Conservation (phyloP, 768 basidiomycete genomes). For the Leccinum fibrillosum region DNA sequence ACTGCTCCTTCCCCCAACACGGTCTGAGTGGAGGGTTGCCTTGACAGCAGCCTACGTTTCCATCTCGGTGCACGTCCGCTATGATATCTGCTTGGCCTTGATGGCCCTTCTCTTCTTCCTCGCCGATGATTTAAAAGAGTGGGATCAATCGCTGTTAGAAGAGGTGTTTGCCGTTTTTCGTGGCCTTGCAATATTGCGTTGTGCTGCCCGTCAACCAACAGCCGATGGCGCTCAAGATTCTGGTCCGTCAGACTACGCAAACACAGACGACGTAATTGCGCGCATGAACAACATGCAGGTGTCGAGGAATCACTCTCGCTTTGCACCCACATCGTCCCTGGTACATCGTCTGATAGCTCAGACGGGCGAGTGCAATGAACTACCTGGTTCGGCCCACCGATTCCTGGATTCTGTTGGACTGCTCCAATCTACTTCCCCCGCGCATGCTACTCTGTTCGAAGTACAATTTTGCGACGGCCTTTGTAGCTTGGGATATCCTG, state of each 20-base stretch:
- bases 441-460: slow-evolving; percentile 65
- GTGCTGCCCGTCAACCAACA: slow-evolving; percentile 57
- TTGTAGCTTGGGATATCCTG: slow-evolving; percentile 57
- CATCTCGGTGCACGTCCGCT: slow-evolving; percentile 66
- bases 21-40: slow-evolving; percentile 60
- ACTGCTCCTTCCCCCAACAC: slow-evolving; percentile 45
- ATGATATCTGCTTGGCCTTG: slow-evolving; percentile 68
- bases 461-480: slow-evolving; percentile 70
- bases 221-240: slow-evolving; percentile 32
- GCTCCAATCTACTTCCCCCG: slow-evolving; percentile 64
- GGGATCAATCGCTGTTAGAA: slow-evolving; percentile 63
- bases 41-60: slow-evolving; percentile 61
- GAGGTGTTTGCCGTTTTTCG: slow-evolving; percentile 80
- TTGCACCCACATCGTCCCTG: slow-evolving; percentile 57
- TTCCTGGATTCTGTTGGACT: slow-evolving; percentile 69
- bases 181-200: slow-evolving; percentile 70
- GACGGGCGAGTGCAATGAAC: slow-evolving; percentile 43
- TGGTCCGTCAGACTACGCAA: slow-evolving; percentile 29
- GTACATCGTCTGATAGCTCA: slow-evolving; percentile 60
- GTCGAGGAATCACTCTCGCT: slow-evolving; percentile 44
- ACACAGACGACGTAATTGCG: slow-evolving; percentile 61
- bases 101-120: slow-evolving; percentile 70
- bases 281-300: slow-evolving; percentile 76
- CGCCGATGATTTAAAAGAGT: slow-evolving; percentile 55
- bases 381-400: slow-evolving; percentile 62